Evolutionary conservation across 345 rosid genomes (phyloP), one percentile per base, ranked within the genome.

Genomic region (Eucalyptus victrix): DNA sequence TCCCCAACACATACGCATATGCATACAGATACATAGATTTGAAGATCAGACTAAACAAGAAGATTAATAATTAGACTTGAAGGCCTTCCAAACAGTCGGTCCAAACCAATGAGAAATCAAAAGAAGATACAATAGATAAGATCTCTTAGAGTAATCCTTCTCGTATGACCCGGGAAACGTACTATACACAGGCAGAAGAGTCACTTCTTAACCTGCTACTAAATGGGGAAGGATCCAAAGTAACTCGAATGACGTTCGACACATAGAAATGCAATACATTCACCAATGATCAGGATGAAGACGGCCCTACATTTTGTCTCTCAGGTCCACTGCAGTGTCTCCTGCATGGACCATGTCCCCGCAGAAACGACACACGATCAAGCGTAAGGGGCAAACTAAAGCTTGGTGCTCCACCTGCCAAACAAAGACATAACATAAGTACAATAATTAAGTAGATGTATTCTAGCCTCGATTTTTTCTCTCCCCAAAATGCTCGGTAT

Each of bases 261-360:
- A 23, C 83, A 5, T 37, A 37, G 28, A 72, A 72, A 72, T 34
- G 83, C 15, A 37, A 30, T 40, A 19, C 83, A 19, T 37, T 10
- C 45, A 37, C 42, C 83, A 23, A 37, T 21, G 12, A 72, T 42
- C 45, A 72, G 45, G 45, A 37, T 37, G 47, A 40, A 21, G 85
- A 40, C 2, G 5, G 85, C 85, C 24, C 47, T 23, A 30, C 30
- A 76, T 4, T 40, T 28, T 94, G 94, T 97, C 98, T 50, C 99
- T 90, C 49, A 50, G 90, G 89, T 98, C 98, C 92, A 91, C 88
- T 16, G 99, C 96, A 4, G 94, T 93, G 89, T 86, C 94, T 85
- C 98, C 99, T 1, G 99, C 99, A 90, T 91, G 96, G 85, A 98
- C 99, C 97, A 97, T 96, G 92, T 97, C 99, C 65, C 99, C 99